Conservation (phyloP, 129 eudicot genomes). For the Helianthus annuus region HanXRQr2.0-SUNRISE NC_035443.2:8973481-8973980, state of each 20-base stretch:
- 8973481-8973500: not conserved
- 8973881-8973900: not conserved
- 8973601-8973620: too few species aligned
- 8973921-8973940: not conserved
- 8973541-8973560: not conserved
- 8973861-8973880: not conserved
- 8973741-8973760: not conserved
- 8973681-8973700: too few species aligned
- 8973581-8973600: not conserved
- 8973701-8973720: too few species aligned
- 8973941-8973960: not conserved
- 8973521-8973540: not conserved
- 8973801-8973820: not conserved
- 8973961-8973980: not conserved
- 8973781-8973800: not conserved
- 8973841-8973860: not conserved
- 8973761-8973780: not conserved
- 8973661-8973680: too few species aligned
- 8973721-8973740: not conserved
- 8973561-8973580: not conserved
- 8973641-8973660: too few species aligned
- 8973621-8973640: too few species aligned
- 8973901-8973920: not conserved
- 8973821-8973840: not conserved
- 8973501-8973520: not conserved